These are phyloP conservation scores for Colletotrichum godetiae DNA, from an alignment of 2,329 filamentous ascomycete species.

Conservation along the genomic window DNA sequence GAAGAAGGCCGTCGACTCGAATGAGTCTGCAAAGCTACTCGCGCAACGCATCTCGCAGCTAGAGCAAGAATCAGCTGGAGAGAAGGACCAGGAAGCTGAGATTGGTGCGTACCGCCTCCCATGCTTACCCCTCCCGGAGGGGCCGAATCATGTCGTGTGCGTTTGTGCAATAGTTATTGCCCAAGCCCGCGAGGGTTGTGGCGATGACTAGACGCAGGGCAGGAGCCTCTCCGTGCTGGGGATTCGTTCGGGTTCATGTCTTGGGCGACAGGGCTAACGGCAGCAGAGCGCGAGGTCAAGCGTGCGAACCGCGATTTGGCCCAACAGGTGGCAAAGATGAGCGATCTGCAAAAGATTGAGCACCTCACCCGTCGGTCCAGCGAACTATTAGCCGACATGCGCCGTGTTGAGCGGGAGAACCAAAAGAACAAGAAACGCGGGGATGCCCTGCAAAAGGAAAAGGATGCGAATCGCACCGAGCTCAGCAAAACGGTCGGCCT, in stretches of 20 bases:
- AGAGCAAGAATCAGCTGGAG: conserved; percentile 90
- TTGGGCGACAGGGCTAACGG: conserved; percentile 41
- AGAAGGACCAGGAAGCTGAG: conserved; percentile 95
- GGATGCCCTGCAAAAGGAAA: conserved; percentile 95
- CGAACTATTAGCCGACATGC: conserved; percentile 93
- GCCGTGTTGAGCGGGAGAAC: conserved; percentile 92
- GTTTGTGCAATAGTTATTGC: not conserved
- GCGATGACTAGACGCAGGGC: not conserved
- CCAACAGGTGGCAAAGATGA: conserved; percentile 90
- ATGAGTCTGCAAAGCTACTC: conserved; percentile 90
- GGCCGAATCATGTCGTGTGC: conserved; percentile 31
- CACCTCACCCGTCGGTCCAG: conserved; percentile 90
- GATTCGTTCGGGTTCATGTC: conserved; percentile 8
- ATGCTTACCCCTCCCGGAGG: conserved; percentile 21
- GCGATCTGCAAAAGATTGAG: conserved; percentile 91
- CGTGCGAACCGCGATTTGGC: conserved; percentile 92
- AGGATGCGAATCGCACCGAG: conserved; percentile 88
- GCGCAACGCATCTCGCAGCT: conserved; percentile 95
- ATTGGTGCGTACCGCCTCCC: conserved; percentile 72
- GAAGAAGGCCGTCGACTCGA: conserved; percentile 86
- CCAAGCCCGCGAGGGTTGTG: not conserved
- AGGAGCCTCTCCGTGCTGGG: not conserved
- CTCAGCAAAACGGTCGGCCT: conserved; percentile 89
- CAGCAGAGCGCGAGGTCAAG: conserved; percentile 88
- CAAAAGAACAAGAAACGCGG: conserved; percentile 95